Evolutionary conservation across 1,284 basidiomycete species (phyloP), one percentile per base, ranked within the genome.

Genomic region (Chalciporus sp.): DNA sequence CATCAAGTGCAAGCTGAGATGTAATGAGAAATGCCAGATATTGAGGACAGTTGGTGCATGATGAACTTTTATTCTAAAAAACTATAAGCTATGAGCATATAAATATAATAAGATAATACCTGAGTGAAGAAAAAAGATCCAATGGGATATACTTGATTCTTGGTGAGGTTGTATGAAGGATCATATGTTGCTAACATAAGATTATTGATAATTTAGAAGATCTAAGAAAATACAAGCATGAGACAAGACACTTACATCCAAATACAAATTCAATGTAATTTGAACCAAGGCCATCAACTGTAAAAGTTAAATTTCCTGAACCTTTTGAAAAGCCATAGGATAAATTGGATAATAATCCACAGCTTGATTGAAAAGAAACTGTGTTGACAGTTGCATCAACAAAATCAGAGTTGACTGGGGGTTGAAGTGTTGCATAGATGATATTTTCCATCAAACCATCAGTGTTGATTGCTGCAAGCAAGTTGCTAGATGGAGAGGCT

Each of bases 21-120:
- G 56, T 57, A 7, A 57, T 43, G 2, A 56, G 7, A 14, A 48
- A 53, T n/a, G 47, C 42, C 3, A 54, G 17, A 8, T 33, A 35
- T 4, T 41, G 51, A 19, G 14, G 14, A 19, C 16, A 40, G 8
- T 17, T 16, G 6, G 16, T 16, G 4, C 37, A 40, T 16, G 16
- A 6, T 23, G 23, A 6, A 23, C 6, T 5, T 17, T 39, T 8
- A 40, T 9, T 4, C 37, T 40, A n/a, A 7, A 40, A 40, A 19
- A 19, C 4, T 9, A 40, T 40, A 11, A 40, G 16, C 37, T n/a
- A n/a, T n/a, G n/a, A n/a, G n/a, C n/a, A n/a, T n/a, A n/a, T n/a
- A n/a, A n/a, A n/a, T n/a, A n/a, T n/a, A n/a, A n/a, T n/a, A n/a
- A n/a, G n/a, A n/a, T n/a, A n/a, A n/a, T n/a, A n/a, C n/a, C n/a